Conservation (phyloP, 768 basidiomycete species). For the Royoungia palumana region DNA sequence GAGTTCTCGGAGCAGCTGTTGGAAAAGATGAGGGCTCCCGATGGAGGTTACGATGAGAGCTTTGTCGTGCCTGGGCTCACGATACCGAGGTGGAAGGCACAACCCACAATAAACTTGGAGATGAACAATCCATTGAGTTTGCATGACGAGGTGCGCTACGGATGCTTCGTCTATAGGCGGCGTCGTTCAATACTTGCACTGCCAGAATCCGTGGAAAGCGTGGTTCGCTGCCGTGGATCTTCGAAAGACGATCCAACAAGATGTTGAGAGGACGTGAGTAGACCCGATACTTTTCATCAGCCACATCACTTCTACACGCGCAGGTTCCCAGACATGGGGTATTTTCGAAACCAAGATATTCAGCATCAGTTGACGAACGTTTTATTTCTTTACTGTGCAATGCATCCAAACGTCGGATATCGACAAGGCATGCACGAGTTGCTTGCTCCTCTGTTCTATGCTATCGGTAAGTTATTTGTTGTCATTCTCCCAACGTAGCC, state of each 20-base stretch:
- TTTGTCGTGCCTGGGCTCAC: constrained; percentile 53
- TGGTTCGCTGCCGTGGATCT: constrained; percentile 92
- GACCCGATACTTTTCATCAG: constrained; percentile 1
- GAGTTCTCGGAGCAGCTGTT: constrained; percentile 56
- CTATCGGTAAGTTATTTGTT: constrained; percentile 32
- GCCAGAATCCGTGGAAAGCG: constrained; percentile 89
- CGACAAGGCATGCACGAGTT: constrained; percentile 99
- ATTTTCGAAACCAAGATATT: constrained; percentile 75
- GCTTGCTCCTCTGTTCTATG: constrained; percentile 82
- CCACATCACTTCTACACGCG: constrained; percentile 1
- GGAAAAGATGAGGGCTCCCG: constrained; percentile 78
- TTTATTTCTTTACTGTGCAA: constrained; percentile 77
- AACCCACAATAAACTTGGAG: constrained; percentile 47
- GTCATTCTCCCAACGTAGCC: constrained; percentile 1
- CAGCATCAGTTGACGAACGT: constrained; percentile 82
- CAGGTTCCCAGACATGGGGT: constrained; percentile 94
- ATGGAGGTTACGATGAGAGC: constrained; percentile 77
- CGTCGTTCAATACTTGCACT: not conserved
- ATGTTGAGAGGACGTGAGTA: constrained; percentile 91
- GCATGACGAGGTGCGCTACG: constrained; percentile 58
- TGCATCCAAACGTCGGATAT: constrained; percentile 84
- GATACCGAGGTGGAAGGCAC: constrained; percentile 31
- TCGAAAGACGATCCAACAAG: constrained; percentile 85
- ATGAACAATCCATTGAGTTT: constrained; percentile 80
- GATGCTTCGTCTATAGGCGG: not conserved